Base-by-base conservation (phyloP, 2,329 filamentous ascomycete species). In the Diaporthe sp. region DNA sequence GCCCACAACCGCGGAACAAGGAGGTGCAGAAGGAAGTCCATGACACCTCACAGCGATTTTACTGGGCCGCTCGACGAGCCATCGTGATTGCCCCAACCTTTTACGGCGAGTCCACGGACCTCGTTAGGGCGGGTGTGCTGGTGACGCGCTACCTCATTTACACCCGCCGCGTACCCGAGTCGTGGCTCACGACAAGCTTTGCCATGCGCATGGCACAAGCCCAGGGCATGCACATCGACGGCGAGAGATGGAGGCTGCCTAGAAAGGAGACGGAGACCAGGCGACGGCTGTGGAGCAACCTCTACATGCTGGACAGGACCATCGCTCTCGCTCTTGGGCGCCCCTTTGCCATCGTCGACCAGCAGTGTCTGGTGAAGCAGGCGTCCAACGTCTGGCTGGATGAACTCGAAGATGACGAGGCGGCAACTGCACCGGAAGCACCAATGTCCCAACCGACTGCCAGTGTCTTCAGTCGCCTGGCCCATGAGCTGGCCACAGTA, bases 211-310 rank as follows among this genome's bases (percentile, higher is more conserved):
- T 85, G 81, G 84, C 84, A 7, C 83, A 84, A 73, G 84, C 83
- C 0, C 84, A 85, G 69, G 84, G 84, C 0, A 84, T 85, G 79
- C 84, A 85, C 70, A 82, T 85, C 30, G 84, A 85, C 73, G 84
- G 84, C 10, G 82, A 83, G 72, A 78, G 81, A 22, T 85, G 83
- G 82, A 77, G 81, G 12, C 75, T 85, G 13, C 79, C 83, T 0
- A 78, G 79, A 6, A 82, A 82, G 58, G 81, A 81, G 51, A 81
- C 81, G 0, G 83, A 85, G 73, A 83, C 81, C 1, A 77, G 84
- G 35, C 77, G 84, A 9, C 77, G 84, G 9, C 76, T 85, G 1
- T 85, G 84, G 84, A 81, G 83, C 61, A 81, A 82, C 37, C 78
- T 85, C 1, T 85, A 85, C 73, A 77, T 81, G 44, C 78, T 85